Evolutionary conservation across 148 eudicot species (phyloP), one percentile per base, ranked within the genome.

Genomic region (Beta vulgaris): DNA sequence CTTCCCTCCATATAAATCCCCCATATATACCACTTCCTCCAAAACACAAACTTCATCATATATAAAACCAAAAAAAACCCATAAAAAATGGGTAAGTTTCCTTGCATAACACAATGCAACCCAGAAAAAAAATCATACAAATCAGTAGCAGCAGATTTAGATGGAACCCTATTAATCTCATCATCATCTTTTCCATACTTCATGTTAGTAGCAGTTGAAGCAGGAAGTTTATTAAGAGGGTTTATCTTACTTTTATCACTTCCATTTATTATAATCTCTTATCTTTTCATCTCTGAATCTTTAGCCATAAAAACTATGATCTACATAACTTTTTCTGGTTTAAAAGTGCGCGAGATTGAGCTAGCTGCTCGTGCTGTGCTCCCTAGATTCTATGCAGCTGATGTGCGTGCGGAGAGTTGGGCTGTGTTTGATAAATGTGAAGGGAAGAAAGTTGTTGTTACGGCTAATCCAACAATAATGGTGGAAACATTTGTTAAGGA

Each of bases 131-230:
- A 68, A 48, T 21, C 68, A 7, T 86, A 79, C 84, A 81, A 71
- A 44, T 85, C 96, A 26, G 81, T 95, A 6, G 99, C 99, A 35
- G 99, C 99, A 6, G 99, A 95, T 69, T 87, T 95, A 58, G 99
- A 95, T 75, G 99, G 99, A 2, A 95, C 99, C 0, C 86, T 95
- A n/a, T 80, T 95, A 31, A 85, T 83, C 34, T 77, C 85, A 29
- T 61, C 85, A 14, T 86, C 89, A 31, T 91, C 99, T 25, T 92
- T 95, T 82, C 99, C 99, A 0, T 95, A 95, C 88, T 95, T 88
- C 86, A 86, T 95, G 90, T 86, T 95, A 18, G 83, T 95, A 8
- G 93, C 99, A 8, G 84, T 95, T 19, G 99, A 95, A 40, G 99
- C 99, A 60, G 99, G 99, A 0, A 89, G 96, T 75, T 71, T 90